Conservation (phyloP, 2,329 filamentous ascomycete genomes). For the Nemania sp. region DNA sequence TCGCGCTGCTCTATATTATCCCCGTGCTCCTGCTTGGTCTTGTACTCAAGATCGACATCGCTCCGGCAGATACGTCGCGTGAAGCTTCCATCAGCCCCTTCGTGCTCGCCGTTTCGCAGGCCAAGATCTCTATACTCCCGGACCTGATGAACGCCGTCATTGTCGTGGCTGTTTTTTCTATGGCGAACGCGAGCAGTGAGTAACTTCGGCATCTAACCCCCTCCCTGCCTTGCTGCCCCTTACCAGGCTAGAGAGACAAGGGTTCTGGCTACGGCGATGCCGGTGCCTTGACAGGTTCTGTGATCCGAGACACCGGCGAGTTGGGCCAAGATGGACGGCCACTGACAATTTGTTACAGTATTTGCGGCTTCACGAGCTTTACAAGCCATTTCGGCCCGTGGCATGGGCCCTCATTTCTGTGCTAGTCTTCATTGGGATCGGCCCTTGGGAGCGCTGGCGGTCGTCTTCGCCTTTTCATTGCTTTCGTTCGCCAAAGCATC, state of each 20-base stretch:
- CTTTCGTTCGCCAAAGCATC: slow-evolving; percentile 50
- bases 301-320: neutral
- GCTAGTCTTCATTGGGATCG: slow-evolving; percentile 42
- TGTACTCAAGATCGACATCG: slow-evolving; percentile 36
- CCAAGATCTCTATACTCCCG: slow-evolving; percentile 35
- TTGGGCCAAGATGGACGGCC: neutral
- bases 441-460: slow-evolving; percentile 46
- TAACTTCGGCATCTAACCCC: neutral
- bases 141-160: slow-evolving; percentile 44
- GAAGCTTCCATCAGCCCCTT: slow-evolving; percentile 17
- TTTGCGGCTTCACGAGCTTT: slow-evolving; percentile 44
- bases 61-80: neutral
- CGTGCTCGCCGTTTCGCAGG: slow-evolving; percentile 14
- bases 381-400: slow-evolving; percentile 41
- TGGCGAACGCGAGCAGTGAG: slow-evolving; percentile 46
- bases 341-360: slow-evolving; percentile 15
- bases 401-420: slow-evolving; percentile 41
- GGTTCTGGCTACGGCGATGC: neutral
- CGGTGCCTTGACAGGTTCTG: neutral
- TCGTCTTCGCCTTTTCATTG: slow-evolving; percentile 46
- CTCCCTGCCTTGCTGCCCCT: neutral
- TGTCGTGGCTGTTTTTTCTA: slow-evolving; percentile 41
- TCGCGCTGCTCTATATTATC: slow-evolving; percentile 45
- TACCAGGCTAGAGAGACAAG: neutral
- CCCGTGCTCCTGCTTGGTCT: slow-evolving; percentile 42